These are phyloP conservation scores for Globisporangium abappressorium DNA, from an alignment of 352 stramenopile genomes.

Conservation along the genomic window DNA sequence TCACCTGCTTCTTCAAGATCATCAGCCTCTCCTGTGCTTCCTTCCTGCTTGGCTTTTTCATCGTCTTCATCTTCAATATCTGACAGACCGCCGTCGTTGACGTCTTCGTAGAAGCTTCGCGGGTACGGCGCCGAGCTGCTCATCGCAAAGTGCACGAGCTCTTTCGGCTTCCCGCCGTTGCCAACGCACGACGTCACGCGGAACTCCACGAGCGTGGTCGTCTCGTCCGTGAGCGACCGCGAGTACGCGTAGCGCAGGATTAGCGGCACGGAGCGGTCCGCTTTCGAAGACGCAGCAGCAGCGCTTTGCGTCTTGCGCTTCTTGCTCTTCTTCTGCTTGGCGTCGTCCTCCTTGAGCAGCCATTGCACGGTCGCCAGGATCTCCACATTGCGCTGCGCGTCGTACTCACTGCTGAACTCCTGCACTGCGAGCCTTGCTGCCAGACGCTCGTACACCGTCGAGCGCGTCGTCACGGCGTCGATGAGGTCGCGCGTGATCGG, in stretches of 20 bases:
- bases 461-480: slow-evolving; percentile 42
- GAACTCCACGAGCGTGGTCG: slow-evolving; percentile 55
- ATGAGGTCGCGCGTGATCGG: slow-evolving; percentile 62
- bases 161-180: slow-evolving; percentile 29
- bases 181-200: slow-evolving; percentile 39
- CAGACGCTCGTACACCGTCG: slow-evolving; percentile 47
- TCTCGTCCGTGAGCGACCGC: slow-evolving; percentile 24
- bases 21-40: slow-evolving; percentile 1
- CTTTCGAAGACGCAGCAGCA: not conserved
- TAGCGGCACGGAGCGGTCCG: slow-evolving; percentile 26
- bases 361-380: slow-evolving; percentile 60
- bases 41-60: slow-evolving; percentile 14
- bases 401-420: slow-evolving; percentile 61
- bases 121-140: slow-evolving; percentile 52
- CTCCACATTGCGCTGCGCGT: slow-evolving; percentile 52
- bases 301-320: slow-evolving; percentile 39
- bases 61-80: slow-evolving; percentile 29
- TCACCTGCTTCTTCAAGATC: slow-evolving; percentile 4
- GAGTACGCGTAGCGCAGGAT: slow-evolving; percentile 53
- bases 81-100: slow-evolving; percentile 21
- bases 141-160: slow-evolving; percentile 65
- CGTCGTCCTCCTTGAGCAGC: slow-evolving; percentile 26
- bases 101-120: slow-evolving; percentile 71
- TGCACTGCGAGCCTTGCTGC: slow-evolving; percentile 41
- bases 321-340: slow-evolving; percentile 27